A percentile compares a stretch with the other conserved stretches of the same genome.
Evolutionary conservation across 192 early-diverging fungal genomes (phyloP).

Genomic region (Diversispora epigaea): DNA sequence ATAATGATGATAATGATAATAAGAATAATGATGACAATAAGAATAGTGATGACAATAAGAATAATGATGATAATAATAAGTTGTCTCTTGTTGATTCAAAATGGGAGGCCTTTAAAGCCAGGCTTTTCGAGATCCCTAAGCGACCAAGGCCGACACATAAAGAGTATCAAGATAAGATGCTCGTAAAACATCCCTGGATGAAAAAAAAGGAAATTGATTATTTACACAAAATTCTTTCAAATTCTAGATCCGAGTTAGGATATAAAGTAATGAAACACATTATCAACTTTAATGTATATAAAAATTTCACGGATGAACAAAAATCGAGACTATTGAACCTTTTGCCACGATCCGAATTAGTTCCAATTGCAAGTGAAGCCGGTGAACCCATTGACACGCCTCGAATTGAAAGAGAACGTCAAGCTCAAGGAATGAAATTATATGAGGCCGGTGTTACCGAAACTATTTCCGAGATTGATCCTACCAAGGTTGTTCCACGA

Average conservation of each 20-base stretch:
- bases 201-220: conserved; percentile 20
- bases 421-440: not conserved
- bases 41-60: too few relatives aligned
- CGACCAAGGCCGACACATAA: not conserved
- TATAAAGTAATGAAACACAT: not conserved
- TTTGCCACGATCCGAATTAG: conserved; percentile 8
- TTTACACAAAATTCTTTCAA: not conserved
- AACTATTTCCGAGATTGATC: not conserved
- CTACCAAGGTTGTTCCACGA: not conserved
- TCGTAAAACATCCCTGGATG: conserved; percentile 13
- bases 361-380: conserved; percentile 12
- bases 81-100: not conserved
- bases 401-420: not conserved
- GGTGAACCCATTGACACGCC: conserved; percentile 19
- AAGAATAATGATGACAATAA: too few relatives aligned
- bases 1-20: too few relatives aligned
- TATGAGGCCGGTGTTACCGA: conserved; percentile 2
- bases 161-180: not conserved
- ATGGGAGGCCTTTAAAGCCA: conserved; percentile 7
- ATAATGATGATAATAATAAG: too few relatives aligned
- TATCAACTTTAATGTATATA: conserved; percentile 2
- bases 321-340: conserved; percentile 14
- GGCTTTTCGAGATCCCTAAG: conserved; percentile 7
- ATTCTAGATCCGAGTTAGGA: not conserved
- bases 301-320: conserved; percentile 19